These are phyloP conservation scores for Chlamydomonas schloesseri DNA, from an alignment of 139 green algal genomes.

Conservation along the genomic window DNA sequence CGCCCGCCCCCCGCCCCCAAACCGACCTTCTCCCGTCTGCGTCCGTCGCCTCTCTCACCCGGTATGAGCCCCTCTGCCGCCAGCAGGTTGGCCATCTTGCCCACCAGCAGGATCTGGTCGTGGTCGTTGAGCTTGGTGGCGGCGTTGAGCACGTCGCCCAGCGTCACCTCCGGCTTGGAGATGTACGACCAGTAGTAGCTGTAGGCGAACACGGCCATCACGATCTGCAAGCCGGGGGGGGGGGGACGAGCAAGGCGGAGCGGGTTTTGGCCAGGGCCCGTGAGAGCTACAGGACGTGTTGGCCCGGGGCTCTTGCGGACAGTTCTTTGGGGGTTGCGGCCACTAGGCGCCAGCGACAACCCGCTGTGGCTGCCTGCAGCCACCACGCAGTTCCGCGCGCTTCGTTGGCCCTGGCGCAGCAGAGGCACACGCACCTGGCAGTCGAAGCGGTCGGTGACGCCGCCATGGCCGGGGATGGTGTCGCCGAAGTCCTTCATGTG, in stretches of 20 bases:
- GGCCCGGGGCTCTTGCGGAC: too few relatives aligned
- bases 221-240: constrained; percentile 70
- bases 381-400: too few relatives aligned
- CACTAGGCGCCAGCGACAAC: too few relatives aligned
- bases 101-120: constrained; percentile 73
- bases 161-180: constrained; percentile 39
- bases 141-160: constrained; percentile 71
- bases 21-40: too few relatives aligned
- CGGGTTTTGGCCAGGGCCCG: too few relatives aligned
- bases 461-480: constrained; percentile 97
- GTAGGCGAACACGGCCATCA: constrained; percentile 98
- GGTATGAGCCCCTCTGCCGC: constrained; percentile 68
- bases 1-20: too few relatives aligned
- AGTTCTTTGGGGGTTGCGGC: too few relatives aligned
- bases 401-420: too few relatives aligned
- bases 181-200: constrained; percentile 95
- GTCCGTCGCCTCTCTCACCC: not conserved
- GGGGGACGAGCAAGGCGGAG: too few relatives aligned
- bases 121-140: constrained; percentile 46
- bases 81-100: constrained; percentile 76
- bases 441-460: constrained; percentile 98
- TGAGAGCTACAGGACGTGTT: too few relatives aligned
- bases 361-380: too few relatives aligned
- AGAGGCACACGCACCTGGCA: constrained; percentile 83
- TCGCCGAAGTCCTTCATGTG: constrained; percentile 99